Evolutionary conservation across 192 early-diverging fungal species (phyloP), one percentile per base, ranked within the genome.

Genomic region (Pecoramyces ruminantium): DNA sequence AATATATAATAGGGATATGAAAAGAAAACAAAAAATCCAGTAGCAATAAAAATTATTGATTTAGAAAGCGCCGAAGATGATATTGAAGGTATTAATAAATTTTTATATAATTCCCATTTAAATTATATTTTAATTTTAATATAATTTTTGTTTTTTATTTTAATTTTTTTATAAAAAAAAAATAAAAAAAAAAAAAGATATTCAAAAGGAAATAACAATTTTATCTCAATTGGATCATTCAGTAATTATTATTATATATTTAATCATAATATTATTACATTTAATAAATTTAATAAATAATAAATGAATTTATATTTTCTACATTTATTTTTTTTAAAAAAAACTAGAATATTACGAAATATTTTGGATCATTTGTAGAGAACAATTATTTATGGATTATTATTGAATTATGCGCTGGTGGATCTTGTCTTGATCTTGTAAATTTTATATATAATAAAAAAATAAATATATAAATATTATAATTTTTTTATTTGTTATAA

Each of bases 31-130:
- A 90, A 89, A 78, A 86, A 87, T 81, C 88, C 89, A 2, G 96
- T 99, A 17, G 97, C 97, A 8, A 97, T 99, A 82, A 99, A 99
- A 85, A 94, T 98, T 78, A 97, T 99, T 84, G 95, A 99, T 85
- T 86, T 99, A 28, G 96, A 98, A 85, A n/a, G 25, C 9, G 51
- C 51, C 11, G 51, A 67, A 27, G 51, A 67, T 67, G 51, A 67
- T 9, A 67, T 67, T n/a, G 51, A 67, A 67, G 51, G 51, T 67
- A 67, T 34, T 34, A 0, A 25, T 25, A 21, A 13, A 13, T 14
- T 14, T 8, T 8, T n/a, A n/a, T n/a, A n/a, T n/a, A n/a, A n/a
- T n/a, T n/a, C n/a, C n/a, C n/a, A n/a, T n/a, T n/a, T n/a, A n/a
- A n/a, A n/a, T n/a, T n/a, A n/a, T n/a, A n/a, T n/a, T n/a, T n/a